phyloP scores from a whole-genome alignment of 2,329 filamentous ascomycete species.

The Fusarium gaditjirri region DNA sequence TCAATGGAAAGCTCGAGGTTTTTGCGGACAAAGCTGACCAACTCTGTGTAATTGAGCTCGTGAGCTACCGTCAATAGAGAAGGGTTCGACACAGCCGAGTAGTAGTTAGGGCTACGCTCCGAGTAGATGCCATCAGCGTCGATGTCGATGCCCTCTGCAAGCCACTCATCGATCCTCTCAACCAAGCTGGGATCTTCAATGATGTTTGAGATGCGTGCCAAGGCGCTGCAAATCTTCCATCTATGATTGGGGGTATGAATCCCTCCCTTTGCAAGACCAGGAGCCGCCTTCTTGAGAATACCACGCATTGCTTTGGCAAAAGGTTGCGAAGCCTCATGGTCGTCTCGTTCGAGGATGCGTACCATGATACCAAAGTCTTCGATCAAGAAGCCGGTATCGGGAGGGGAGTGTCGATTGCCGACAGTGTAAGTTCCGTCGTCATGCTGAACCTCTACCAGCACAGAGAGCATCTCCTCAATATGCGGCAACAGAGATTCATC shows the following conservation, averaged over 20 bases:
- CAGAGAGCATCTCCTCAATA: constrained; percentile 9
- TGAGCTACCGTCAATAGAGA: constrained; percentile 2
- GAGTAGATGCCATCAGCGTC: constrained; percentile 21
- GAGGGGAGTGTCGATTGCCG: constrained; percentile 17
- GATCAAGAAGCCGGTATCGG: constrained; percentile 18
- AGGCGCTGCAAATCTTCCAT: constrained; percentile 24
- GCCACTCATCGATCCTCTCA: constrained; percentile 15
- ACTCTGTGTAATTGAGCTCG: constrained; percentile 1
- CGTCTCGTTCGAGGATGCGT: constrained; percentile 9
- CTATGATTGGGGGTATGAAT: constrained; percentile 15
- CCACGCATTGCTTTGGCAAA: constrained; percentile 1
- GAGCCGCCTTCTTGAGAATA: constrained; percentile 8
- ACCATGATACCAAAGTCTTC: constrained; percentile 24
- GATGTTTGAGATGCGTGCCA: constrained; percentile 13
- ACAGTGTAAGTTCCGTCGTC: constrained; percentile 10
- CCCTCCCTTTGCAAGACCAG: constrained; percentile 10
- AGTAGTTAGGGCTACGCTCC: constrained; percentile 12
- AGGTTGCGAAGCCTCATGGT: background rate
- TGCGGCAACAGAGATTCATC: constrained; percentile 3
- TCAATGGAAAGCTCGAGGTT: constrained; percentile 18
- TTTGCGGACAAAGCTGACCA: constrained; percentile 3
- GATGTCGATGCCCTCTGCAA: constrained; percentile 17
- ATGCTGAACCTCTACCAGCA: background rate
- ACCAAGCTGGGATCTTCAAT: background rate
- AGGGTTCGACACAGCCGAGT: constrained; percentile 18